phyloP scores from a whole-genome alignment of 164 flowering plant species.

The Nymphaea colorata region DNA sequence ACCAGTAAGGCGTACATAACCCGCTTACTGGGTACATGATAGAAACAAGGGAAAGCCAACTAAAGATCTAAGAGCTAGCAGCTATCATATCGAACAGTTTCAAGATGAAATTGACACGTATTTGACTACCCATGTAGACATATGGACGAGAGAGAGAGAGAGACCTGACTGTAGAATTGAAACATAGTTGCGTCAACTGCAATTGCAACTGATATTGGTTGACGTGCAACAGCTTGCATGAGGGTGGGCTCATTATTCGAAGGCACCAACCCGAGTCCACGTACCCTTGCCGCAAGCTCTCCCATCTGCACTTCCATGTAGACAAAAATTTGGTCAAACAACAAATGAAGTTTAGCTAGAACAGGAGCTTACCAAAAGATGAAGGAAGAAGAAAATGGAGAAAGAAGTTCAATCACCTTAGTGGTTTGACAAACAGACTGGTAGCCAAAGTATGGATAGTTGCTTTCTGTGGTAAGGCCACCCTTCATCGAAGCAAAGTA shows the following conservation, averaged over 20 bases:
- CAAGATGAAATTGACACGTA: too few species aligned
- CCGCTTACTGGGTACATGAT: too few species aligned
- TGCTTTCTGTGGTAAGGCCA: conserved; percentile 13
- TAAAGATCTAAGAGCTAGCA: too few species aligned
- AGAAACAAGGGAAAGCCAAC: too few species aligned
- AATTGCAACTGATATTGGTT: conserved; percentile 18
- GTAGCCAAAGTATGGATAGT: conserved; percentile 13
- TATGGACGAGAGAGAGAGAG: neutral
- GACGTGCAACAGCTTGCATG: conserved; percentile 18
- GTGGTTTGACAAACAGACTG: conserved; percentile 6
- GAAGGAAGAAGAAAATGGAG: neutral
- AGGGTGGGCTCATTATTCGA: conserved; percentile 15
- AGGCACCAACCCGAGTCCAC: conserved; percentile 12
- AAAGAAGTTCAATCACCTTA: neutral
- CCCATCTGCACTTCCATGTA: neutral
- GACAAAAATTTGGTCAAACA: too few species aligned
- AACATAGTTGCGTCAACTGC: conserved; percentile 16
- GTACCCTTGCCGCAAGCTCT: conserved; percentile 9
- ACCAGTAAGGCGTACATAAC: too few species aligned
- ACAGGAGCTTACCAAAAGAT: too few species aligned
- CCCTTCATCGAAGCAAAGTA: conserved; percentile 3
- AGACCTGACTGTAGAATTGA: conserved; percentile 2
- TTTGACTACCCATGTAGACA: too few species aligned
- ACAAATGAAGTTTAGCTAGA: too few species aligned
- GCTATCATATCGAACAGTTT: too few species aligned